Evolutionary conservation across 1,139 yeast genomes (phyloP), one percentile per base, ranked within the genome.

Genomic region (Yamadazyma spencermartinsiae): DNA sequence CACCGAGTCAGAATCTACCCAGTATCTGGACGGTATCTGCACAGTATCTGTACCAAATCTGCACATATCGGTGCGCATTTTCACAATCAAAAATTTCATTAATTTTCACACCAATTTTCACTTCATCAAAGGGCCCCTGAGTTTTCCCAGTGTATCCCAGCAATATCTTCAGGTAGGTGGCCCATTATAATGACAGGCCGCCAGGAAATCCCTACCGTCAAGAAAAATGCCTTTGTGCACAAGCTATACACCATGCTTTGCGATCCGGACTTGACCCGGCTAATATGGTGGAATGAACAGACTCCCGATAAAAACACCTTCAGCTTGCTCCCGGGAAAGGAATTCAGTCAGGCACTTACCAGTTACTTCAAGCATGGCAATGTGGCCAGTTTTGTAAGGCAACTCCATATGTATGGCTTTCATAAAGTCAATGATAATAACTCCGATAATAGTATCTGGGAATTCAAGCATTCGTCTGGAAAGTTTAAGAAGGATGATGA

Each of bases 391-490:
- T 71, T 71, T 53, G 75, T 71, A 9, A 61, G 76, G 31, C 76
- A 71, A 51, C 56, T 71, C 27, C 76, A 71, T 51, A 71, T 71
- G 76, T 71, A 71, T 49, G 76, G 76, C 7, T 71, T 71, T 47
- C 76, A 71, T 50, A 74, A 74, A 47, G 85, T 80, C 7, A 74
- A 74, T 42, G 82, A 74, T 28, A 44, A 40, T 20, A 43, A 44
- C 54, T 50, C 65, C 57, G 39, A 42, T 50, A 27, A 60, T 17
- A 63, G 70, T 44, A 54, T 76, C 4, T 90, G 98, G 98, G 95
- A 87, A 60, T 90, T 90, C 63, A 82, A 83, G 47, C 98, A 90
- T 55, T 80, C 86, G 33, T 78, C 82, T 29, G 95, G 94, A 5
- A 67, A 73, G 42, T 90, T 90, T 61, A 77, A 74, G 50, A 82